Conservation (phyloP, 352 stramenopile genomes). For the Phytopythium cucurbitacearum region DNA sequence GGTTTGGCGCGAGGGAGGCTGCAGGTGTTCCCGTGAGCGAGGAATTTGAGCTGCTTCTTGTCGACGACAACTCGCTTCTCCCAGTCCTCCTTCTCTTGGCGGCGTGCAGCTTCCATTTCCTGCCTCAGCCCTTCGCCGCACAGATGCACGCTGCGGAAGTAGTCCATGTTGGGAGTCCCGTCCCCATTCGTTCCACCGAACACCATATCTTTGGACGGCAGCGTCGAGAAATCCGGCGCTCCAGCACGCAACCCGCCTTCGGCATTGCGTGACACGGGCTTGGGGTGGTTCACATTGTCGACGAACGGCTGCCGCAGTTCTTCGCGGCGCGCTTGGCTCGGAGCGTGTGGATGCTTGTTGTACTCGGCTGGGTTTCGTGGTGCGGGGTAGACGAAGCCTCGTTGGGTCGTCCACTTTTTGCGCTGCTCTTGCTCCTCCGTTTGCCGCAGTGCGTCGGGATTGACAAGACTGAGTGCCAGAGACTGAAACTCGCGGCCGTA, state of each 20-base stretch:
- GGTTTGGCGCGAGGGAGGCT: conserved; percentile 40
- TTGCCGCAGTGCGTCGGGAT: conserved; percentile 52
- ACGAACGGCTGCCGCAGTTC: conserved; percentile 81
- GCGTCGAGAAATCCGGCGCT: conserved; percentile 52
- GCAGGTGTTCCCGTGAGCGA: conserved; percentile 83
- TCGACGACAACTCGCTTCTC: conserved; percentile 86
- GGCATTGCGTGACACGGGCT: conserved; percentile 44
- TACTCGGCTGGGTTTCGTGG: conserved; percentile 66
- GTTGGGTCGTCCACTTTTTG: conserved; percentile 77
- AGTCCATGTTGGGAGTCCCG: conserved; percentile 57
- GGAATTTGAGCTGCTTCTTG: conserved; percentile 77
- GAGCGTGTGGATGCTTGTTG: conserved; percentile 58
- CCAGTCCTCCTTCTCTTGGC: conserved; percentile 67
- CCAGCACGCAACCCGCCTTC: conserved; percentile 5
- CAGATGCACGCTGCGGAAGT: conserved; percentile 86
- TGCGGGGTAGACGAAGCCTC: conserved; percentile 86
- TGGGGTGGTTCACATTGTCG: conserved; percentile 75
- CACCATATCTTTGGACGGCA: conserved; percentile 83
- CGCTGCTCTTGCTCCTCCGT: conserved; percentile 39
- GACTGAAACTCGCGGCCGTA: conserved; percentile 88
- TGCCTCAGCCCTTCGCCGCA: conserved; percentile 69
- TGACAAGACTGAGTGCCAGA: conserved; percentile 76
- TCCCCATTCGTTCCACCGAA: conserved; percentile 85
- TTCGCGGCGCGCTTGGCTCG: conserved; percentile 75
- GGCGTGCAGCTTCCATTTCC: conserved; percentile 70